Conservation (phyloP, 371 early-diverging fungal genomes). For the Apophysomyces trapeziformis region DNA sequence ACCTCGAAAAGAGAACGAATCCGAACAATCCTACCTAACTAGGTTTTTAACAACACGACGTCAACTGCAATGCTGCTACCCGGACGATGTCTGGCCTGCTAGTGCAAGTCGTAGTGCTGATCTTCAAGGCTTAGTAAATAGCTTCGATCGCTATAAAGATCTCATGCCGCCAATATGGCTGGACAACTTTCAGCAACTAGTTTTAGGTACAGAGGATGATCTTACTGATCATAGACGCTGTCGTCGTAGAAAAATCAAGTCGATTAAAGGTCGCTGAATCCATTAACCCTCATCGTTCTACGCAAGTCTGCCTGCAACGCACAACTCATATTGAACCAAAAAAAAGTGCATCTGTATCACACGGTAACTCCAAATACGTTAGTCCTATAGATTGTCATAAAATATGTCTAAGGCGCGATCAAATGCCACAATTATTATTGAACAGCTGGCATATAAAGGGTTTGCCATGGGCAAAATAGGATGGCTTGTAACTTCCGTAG, state of each 20-base stretch:
- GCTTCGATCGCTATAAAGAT: constrained; percentile 30
- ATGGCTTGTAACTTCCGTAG: no score
- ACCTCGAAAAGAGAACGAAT: constrained; percentile 20
- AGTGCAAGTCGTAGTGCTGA: constrained; percentile 41
- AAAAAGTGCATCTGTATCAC: no score
- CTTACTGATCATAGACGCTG: not conserved
- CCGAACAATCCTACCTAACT: constrained; percentile 34
- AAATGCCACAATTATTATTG: no score
- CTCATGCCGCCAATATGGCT: constrained; percentile 16
- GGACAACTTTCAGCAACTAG: constrained; percentile 12
- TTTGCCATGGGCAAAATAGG: no score
- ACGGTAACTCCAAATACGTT: no score
- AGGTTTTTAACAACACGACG: constrained; percentile 40
- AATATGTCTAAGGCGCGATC: no score
- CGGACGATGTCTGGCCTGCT: constrained; percentile 45
- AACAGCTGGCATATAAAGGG: no score
- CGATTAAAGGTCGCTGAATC: not conserved
- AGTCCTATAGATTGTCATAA: no score
- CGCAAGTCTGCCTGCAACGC: no score
- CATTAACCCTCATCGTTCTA: not conserved
- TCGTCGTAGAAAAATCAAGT: not conserved
- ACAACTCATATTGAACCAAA: no score
- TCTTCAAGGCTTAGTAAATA: constrained; percentile 26
- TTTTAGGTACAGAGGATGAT: not conserved
- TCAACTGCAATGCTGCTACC: constrained; percentile 45